A percentile compares a stretch with the other conserved stretches of the same genome.
Evolutionary conservation across 768 basidiomycete species (phyloP).

Genomic region (Hypsizygus marmoreus): DNA sequence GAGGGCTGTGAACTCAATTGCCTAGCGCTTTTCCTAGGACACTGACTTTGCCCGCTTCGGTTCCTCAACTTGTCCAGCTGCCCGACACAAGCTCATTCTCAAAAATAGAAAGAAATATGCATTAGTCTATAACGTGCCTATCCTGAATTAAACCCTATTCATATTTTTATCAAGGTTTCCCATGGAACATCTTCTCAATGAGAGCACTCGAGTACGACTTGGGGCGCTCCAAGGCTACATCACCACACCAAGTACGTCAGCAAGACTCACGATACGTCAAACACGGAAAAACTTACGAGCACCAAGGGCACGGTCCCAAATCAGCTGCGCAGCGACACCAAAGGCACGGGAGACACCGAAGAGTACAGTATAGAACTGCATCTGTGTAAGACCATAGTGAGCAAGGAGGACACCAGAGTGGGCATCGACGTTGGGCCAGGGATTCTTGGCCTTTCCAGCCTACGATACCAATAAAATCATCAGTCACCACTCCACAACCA

Average conservation of each 20-base stretch:
- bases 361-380: slow-evolving; percentile 96
- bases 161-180: slow-evolving; percentile 41
- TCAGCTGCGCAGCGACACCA: slow-evolving; percentile 85
- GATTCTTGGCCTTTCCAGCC: slow-evolving; percentile 93
- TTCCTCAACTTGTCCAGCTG: no score
- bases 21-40: no score
- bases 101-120: no score
- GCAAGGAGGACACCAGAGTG: slow-evolving; percentile 91
- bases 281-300: slow-evolving; percentile 62
- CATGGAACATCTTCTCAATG: slow-evolving; percentile 77
- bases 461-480: slow-evolving; percentile 24
- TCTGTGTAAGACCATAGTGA: slow-evolving; percentile 84
- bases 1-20: no score
- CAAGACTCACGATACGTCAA: background rate
- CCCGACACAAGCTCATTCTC: no score
- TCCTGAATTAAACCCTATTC: no score
- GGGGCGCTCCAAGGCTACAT: slow-evolving; percentile 81
- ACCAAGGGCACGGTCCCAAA: slow-evolving; percentile 93
- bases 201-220: slow-evolving; percentile 87
- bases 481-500: background rate
- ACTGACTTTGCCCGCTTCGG: no score
- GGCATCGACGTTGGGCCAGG: slow-evolving; percentile 97
- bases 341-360: slow-evolving; percentile 97
- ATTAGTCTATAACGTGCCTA: no score
- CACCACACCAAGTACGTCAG: slow-evolving; percentile 1